phyloP scores from a whole-genome alignment of 805 yeast genomes.

The Candida anglica region DNA sequence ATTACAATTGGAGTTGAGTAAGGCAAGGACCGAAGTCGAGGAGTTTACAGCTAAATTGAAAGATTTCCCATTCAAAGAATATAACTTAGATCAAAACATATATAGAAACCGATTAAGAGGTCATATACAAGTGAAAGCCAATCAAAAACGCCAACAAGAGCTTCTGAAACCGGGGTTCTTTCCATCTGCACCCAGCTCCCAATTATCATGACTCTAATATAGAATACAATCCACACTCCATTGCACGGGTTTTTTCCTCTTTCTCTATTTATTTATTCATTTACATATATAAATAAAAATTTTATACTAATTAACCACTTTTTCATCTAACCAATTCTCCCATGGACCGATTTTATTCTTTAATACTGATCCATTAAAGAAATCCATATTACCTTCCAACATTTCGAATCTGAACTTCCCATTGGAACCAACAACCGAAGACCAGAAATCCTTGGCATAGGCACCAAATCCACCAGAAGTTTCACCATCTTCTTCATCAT shows the following conservation, averaged over 20 bases:
- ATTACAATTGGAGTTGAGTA: conserved; percentile 11
- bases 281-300: background rate
- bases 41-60: conserved; percentile 17
- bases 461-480: conserved; percentile 25
- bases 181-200: conserved; percentile 26
- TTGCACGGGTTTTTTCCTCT: background rate
- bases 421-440: conserved; percentile 30
- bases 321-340: conserved; percentile 78
- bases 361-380: conserved; percentile 68
- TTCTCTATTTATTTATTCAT: background rate
- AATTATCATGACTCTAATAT: background rate
- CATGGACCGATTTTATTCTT: conserved; percentile 54
- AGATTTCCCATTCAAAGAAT: conserved; percentile 32
- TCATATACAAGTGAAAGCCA: conserved; percentile 28
- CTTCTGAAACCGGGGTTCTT: conserved; percentile 34
- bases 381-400: conserved; percentile 70
- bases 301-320: conserved; percentile 49
- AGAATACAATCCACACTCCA: background rate
- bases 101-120: conserved; percentile 38
- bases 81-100: conserved; percentile 35
- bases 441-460: conserved; percentile 44
- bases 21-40: conserved; percentile 14
- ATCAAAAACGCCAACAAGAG: conserved; percentile 24
- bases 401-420: conserved; percentile 56
- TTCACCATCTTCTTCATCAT: conserved; percentile 29